These are phyloP conservation scores for Colletotrichum incanum DNA, from an alignment of 2,329 filamentous ascomycete genomes.

Conservation along the genomic window DNA sequence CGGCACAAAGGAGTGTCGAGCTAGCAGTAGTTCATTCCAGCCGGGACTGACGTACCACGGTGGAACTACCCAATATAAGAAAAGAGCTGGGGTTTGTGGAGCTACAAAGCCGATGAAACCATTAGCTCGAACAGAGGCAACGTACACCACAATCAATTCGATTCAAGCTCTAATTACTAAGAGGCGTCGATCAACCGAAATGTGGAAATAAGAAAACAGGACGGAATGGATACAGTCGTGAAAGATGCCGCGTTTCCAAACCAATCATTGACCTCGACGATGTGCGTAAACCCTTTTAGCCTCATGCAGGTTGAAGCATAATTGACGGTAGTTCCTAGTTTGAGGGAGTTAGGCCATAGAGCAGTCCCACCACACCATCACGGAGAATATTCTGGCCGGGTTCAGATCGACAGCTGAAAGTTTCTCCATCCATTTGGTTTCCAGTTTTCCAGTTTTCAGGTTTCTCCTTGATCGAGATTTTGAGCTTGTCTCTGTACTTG, in stretches of 20 bases:
- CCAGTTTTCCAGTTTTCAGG: constrained; percentile 17
- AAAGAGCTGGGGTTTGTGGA: constrained; percentile 17
- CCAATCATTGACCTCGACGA: constrained; percentile 7
- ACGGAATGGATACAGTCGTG: not conserved
- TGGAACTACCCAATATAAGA: not conserved
- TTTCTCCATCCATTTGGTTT: constrained; percentile 30
- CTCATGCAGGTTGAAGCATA: constrained; percentile 33
- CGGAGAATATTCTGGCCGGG: constrained; percentile 15
- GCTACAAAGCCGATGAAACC: constrained; percentile 25
- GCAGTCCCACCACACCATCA: constrained; percentile 7
- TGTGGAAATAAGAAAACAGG: constrained; percentile 2
- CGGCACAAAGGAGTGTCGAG: constrained; percentile 19
- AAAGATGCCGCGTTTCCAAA: not conserved
- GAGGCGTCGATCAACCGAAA: constrained; percentile 32
- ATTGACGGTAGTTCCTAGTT: not conserved
- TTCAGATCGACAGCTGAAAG: constrained; percentile 23
- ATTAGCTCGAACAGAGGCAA: constrained; percentile 30
- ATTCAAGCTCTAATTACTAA: constrained; percentile 23
- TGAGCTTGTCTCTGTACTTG: not conserved
- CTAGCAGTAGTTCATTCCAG: not conserved
- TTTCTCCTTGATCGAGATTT: constrained; percentile 21
- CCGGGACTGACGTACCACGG: constrained; percentile 1
- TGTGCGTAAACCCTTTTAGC: not conserved
- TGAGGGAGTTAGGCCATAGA: not conserved
- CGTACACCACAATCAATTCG: constrained; percentile 36